phyloP scores from a whole-genome alignment of 257 asterid species.

The Petrea volubilis region DNA sequence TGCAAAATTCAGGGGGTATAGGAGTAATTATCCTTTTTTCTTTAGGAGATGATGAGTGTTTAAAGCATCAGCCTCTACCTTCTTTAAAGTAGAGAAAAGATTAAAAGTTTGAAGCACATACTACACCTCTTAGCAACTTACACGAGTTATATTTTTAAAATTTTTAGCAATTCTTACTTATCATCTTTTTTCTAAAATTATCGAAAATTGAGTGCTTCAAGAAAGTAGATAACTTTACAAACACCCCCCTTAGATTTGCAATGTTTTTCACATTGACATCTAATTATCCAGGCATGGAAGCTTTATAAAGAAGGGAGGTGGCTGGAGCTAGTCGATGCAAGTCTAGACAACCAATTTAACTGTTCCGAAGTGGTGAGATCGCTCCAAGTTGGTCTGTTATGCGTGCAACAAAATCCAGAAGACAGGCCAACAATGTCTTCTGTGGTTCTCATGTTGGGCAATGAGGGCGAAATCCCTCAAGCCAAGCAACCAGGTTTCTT shows the following conservation, averaged over 20 bases:
- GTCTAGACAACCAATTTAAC: not conserved
- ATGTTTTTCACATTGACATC: not conserved
- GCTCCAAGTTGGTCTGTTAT: constrained; percentile 21
- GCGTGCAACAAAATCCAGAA: constrained; percentile 30
- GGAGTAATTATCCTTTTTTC: too few species aligned
- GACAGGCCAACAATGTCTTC: constrained; percentile 29
- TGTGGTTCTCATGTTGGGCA: constrained; percentile 31
- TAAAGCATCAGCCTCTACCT: too few species aligned
- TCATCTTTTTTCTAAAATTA: too few species aligned
- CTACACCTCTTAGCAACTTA: too few species aligned
- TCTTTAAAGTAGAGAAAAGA: too few species aligned
- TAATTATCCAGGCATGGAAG: constrained; percentile 20
- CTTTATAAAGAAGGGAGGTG: constrained; percentile 24
- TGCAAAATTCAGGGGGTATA: too few species aligned
- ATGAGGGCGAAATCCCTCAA: constrained; percentile 26
- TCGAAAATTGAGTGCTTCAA: too few species aligned
- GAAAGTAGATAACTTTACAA: too few species aligned
- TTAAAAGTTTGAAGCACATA: too few species aligned
- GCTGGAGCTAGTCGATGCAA: constrained; percentile 6
- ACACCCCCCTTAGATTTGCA: not conserved
- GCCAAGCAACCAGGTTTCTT: constrained; percentile 34
- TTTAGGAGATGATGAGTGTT: too few species aligned
- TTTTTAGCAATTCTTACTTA: too few species aligned
- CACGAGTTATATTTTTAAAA: too few species aligned
- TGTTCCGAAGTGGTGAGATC: not conserved